Percentiles rank a stretch among this genome's conserved stretches.
These are phyloP conservation scores for Tephrocybe sp. DNA, from an alignment of 768 basidiomycete species.

Conservation along the genomic window DNA sequence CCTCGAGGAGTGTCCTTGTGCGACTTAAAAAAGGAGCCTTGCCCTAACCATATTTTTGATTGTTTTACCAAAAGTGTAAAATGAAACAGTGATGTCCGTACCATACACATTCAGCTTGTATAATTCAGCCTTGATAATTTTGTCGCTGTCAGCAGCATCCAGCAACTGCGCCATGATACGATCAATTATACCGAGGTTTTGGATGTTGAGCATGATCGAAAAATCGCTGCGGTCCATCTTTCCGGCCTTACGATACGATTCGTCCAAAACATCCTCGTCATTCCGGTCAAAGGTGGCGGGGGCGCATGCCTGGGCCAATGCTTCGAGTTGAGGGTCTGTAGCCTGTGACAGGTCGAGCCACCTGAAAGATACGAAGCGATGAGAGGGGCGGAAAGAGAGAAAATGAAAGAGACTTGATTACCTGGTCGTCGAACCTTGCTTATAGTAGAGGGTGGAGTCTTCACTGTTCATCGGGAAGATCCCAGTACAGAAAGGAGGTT, in stretches of 20 bases:
- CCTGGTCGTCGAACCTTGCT: background rate
- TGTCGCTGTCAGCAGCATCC: slow-evolving; percentile 14
- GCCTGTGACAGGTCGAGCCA: slow-evolving; percentile 10
- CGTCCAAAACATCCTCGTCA: slow-evolving; percentile 39
- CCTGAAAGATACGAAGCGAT: background rate
- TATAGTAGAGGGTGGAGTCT: slow-evolving; percentile 1
- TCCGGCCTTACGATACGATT: slow-evolving; percentile 44
- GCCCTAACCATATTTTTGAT: slow-evolving; percentile 21
- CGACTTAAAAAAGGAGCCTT: slow-evolving; percentile 47
- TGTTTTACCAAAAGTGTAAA: background rate
- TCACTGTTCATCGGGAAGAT: background rate
- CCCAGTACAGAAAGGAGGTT: slow-evolving; percentile 12
- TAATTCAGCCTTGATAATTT: slow-evolving; percentile 24
- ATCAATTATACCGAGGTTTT: background rate
- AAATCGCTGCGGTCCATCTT: slow-evolving; percentile 41
- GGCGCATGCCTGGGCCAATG: slow-evolving; percentile 30
- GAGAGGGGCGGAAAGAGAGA: background rate
- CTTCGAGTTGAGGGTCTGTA: slow-evolving; percentile 15
- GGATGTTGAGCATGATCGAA: slow-evolving; percentile 27
- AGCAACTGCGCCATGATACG: slow-evolving; percentile 11
- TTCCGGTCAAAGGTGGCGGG: slow-evolving; percentile 40
- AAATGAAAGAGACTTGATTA: no score
- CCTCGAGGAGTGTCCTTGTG: slow-evolving; percentile 50
- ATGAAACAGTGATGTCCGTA: slow-evolving; percentile 13
- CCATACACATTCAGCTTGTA: slow-evolving; percentile 41